These are phyloP conservation scores for Phyllostachys edulis DNA, from an alignment of 176 grass and related monocot species.

Conservation along the genomic window DNA sequence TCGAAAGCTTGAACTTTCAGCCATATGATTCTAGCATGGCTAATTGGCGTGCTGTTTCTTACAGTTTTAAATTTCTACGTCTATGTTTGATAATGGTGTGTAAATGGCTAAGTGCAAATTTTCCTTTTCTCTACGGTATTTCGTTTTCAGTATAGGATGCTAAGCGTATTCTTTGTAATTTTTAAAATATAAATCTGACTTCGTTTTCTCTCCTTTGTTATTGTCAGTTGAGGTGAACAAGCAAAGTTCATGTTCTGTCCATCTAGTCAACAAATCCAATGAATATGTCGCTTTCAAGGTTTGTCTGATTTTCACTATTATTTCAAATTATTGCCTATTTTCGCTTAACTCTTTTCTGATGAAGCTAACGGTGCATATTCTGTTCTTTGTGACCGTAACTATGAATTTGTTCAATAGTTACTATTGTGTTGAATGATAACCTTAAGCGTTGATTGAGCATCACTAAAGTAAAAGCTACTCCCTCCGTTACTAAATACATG, in stretches of 20 bases:
- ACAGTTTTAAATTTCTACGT: neutral
- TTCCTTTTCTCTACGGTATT: neutral
- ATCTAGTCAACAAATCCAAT: constrained; percentile 79
- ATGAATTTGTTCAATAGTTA: neutral
- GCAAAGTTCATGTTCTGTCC: constrained; percentile 80
- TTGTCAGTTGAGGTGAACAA: constrained; percentile 94
- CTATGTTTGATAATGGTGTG: neutral
- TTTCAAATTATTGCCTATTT: neutral
- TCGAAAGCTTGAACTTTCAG: neutral
- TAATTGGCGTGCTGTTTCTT: neutral
- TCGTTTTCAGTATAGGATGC: neutral
- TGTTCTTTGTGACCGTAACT: neutral
- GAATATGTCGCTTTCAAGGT: constrained; percentile 97
- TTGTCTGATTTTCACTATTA: constrained; percentile 11
- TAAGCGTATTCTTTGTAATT: neutral
- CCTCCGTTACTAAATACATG: neutral
- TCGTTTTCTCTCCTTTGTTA: neutral
- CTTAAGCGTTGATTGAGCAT: neutral
- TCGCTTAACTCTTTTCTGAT: constrained; percentile 9
- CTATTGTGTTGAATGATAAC: neutral
- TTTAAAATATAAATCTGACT: constrained; percentile 20
- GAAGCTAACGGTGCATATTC: neutral
- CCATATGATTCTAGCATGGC: neutral
- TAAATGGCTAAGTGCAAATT: neutral
- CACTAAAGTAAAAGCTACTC: neutral